Conservation (phyloP, 345 rosid species). For the Physaria fendleri region DNA sequence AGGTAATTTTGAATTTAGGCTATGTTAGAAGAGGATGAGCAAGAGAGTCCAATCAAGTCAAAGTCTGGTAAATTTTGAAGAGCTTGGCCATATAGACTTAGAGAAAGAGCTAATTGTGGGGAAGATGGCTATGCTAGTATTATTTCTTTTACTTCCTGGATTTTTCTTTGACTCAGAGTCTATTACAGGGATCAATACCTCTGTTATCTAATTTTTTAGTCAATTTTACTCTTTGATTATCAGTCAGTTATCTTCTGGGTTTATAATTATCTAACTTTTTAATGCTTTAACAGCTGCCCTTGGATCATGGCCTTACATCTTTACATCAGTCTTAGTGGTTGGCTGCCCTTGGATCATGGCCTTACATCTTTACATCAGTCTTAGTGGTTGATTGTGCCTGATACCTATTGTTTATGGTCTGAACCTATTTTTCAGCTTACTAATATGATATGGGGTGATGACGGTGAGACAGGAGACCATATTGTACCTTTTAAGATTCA, state of each 20-base stretch:
- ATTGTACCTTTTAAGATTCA: conserved; percentile 61
- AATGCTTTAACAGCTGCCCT: neutral
- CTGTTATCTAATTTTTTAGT: neutral
- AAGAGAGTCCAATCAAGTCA: neutral
- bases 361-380: neutral
- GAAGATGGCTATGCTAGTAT: neutral
- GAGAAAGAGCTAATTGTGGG: neutral
- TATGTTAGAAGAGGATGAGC: neutral
- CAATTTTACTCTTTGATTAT: neutral
- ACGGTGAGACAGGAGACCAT: conserved; percentile 61
- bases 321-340: neutral
- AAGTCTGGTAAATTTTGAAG: neutral
- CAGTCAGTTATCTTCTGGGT: neutral
- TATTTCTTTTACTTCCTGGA: too few relatives aligned
- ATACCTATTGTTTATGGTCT: conserved; percentile 1
- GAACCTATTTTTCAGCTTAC: conserved; percentile 48
- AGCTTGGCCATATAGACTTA: neutral
- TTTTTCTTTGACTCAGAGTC: too few relatives aligned
- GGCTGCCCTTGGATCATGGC: conserved; percentile 10
- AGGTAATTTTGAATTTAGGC: neutral
- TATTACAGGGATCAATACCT: too few relatives aligned
- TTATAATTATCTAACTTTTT: neutral
- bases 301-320: neutral
- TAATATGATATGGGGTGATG: conserved; percentile 86
- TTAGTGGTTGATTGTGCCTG: conserved; percentile 7